phyloP scores from a whole-genome alignment of 768 basidiomycete species.

The Panus rudis region DNA sequence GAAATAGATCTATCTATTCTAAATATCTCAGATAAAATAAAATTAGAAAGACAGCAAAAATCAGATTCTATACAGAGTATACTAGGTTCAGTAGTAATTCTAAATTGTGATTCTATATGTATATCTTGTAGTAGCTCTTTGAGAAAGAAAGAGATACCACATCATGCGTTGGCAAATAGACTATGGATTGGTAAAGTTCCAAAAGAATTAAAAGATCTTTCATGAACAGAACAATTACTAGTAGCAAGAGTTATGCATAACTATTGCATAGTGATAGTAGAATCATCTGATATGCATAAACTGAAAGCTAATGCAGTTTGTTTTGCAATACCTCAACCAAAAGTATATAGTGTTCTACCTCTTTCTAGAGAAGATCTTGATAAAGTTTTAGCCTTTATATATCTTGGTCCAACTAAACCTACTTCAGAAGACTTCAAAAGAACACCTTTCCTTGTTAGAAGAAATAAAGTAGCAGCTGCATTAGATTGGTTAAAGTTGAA shows the following conservation, averaged over 20 bases:
- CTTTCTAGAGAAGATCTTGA: conserved; percentile 26
- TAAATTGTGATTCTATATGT: neutral
- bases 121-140: neutral
- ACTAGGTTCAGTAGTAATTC: neutral
- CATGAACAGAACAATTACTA: conserved; percentile 1
- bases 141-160: neutral
- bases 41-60: too few species aligned
- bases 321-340: conserved; percentile 25
- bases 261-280: conserved; percentile 13
- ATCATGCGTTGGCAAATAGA: conserved; percentile 1
- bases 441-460: conserved; percentile 12
- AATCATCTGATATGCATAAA: conserved; percentile 14
- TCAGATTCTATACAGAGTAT: neutral
- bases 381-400: conserved; percentile 23
- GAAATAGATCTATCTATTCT: neutral
- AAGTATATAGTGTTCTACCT: conserved; percentile 27
- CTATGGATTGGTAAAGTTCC: conserved; percentile 6
- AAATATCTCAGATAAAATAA: neutral
- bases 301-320: conserved; percentile 29
- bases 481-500: conserved; percentile 13
- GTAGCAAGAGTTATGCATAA: conserved; percentile 16
- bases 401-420: conserved; percentile 26
- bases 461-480: conserved; percentile 6
- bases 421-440: conserved; percentile 17
- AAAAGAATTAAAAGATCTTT: neutral